Evolutionary conservation across 371 early-diverging fungal species (phyloP), one percentile per base, ranked within the genome.

Genomic region (Homolaphlyctis polyrhiza): DNA sequence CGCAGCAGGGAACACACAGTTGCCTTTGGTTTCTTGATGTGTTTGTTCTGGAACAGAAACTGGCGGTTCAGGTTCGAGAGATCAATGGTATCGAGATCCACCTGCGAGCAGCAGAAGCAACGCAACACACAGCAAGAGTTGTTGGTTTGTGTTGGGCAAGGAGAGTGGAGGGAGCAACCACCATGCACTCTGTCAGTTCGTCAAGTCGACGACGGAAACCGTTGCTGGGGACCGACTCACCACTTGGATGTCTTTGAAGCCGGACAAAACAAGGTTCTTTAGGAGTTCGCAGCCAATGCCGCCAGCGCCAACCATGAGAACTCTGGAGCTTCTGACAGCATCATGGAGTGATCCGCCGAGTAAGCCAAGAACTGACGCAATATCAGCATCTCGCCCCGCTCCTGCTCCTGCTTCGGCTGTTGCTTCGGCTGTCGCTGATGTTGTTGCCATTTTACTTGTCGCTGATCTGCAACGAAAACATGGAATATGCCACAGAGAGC

Each of bases 241-340:
- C 64, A 94, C 84, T 58, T 87, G 84, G 58, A 98, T 94, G 66
- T 86, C 65, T 62, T 74, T 78, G 73, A 96, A 96, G 21, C 97
- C 97, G 27, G 88, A 79, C 76, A 95, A 70, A 32, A 93, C 93
- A 25, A 98, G 83, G 74, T 94, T 88, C 75, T 99, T 98, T 23
- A 98, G 81, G 36, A 99, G 73, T 75, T 99, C 99, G 73, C 99
- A 98, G 34, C 99, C 99, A 60, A 99, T 95, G 8, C 99, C 99
- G 62, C 99, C 99, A 25, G 81, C 81, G 1, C 81, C 81, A 49
- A 77, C 69, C 61, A 77, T 69, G 13, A 80, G 71, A 21, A 80
- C 67, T 39, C 68, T 60, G 30, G 52, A 25, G 25, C 14, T 51
- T 21, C n/a, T n/a, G n/a, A n/a, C n/a, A n/a, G n/a, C n/a, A n/a